Evolutionary conservation across 257 asterid species (phyloP), one percentile per base, ranked within the genome.

Genomic region (Plantago elongata): DNA sequence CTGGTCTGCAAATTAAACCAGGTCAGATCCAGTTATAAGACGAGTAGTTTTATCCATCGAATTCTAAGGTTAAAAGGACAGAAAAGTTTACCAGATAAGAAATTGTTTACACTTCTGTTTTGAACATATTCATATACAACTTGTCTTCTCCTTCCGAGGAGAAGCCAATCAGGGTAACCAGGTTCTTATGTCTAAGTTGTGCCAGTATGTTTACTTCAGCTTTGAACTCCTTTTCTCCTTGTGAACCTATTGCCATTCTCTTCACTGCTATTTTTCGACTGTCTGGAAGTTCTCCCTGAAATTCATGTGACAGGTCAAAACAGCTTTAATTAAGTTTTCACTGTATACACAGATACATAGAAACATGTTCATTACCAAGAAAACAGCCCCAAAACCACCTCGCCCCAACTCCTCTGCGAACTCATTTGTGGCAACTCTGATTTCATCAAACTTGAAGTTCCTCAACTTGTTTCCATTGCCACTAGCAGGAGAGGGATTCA

Each of bases 361-460:
- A 34, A 34, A 7, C 40, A 34, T 34, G 40, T 34, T 34, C 8
- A 5, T 47, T 49, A 54, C 60, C 60, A 13, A 27, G 43, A 27
- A 55, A 3, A 55, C n/a, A 22, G 40, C 5, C 44, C 60, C 60
- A 55, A 55, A 55, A 27, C 60, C 60, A 55, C 60, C 60, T 55
- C 27, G 44, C n/a, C 60, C 60, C 45, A 55, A 29, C 60, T 55
- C 60, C 14, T 18, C 11, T 6, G 60, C 12, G 60, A 55, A 55
- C 12, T 55, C 18, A 55, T 55, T 11, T 1, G 60, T 55, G 3
- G 60, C 60, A 3, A 43, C 60, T 55, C 3, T 55, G 17, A 55
- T 55, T 29, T n/a, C 37, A 43, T n/a, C 7, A 13, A 55, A 55
- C 12, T 55, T 43, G 34, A 10, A 11, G 10, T 29, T 18, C 27